Conservation (phyloP, 2,329 filamentous ascomycete species). For the Colletotrichum limetticola region DNA sequence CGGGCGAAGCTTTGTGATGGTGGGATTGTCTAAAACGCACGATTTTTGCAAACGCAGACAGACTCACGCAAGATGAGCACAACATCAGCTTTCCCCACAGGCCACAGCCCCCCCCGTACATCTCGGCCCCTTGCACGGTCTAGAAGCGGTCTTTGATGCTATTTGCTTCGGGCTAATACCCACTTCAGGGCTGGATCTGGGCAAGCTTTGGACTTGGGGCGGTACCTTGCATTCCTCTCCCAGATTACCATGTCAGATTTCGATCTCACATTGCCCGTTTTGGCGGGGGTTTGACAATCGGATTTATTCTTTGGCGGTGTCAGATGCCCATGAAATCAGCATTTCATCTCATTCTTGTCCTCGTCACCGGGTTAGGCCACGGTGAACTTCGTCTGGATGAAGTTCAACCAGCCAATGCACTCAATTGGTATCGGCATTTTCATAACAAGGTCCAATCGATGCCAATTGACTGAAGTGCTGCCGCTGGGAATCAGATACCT, state of each 20-base stretch:
- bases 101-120: not conserved
- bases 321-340: not conserved
- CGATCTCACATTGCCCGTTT: not conserved
- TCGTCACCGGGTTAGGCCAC: not conserved
- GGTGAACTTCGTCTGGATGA: not conserved
- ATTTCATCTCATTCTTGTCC: not conserved
- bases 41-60: not conserved
- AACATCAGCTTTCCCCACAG: not conserved
- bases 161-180: not conserved
- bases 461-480: not conserved
- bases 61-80: not conserved
- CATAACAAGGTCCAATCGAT: not conserved
- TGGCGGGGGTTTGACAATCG: not conserved
- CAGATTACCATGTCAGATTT: conserved; percentile 28
- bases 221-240: not conserved
- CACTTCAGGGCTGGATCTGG: not conserved
- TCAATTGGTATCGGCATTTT: not conserved
- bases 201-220: not conserved
- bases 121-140: not conserved
- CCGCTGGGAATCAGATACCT: not conserved
- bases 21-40: not conserved
- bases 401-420: not conserved
- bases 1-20: not conserved
- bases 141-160: not conserved
- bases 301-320: not conserved